A percentile compares a stretch with the other conserved stretches of the same genome.
These are phyloP conservation scores for Eucalyptus cloeziana DNA, from an alignment of 345 rosid genomes.

Conservation along the genomic window DNA sequence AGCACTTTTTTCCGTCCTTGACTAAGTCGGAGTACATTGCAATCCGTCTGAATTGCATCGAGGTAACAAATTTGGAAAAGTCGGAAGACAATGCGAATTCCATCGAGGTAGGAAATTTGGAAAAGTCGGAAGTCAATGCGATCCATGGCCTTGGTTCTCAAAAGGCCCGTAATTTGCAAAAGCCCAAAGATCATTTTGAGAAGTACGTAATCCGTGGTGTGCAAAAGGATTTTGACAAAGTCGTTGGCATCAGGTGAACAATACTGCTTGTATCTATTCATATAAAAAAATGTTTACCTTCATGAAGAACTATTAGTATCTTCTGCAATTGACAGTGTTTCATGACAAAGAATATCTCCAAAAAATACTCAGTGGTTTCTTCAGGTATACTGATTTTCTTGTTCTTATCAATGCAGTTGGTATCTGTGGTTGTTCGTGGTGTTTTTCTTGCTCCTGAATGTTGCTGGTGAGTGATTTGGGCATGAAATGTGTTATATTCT, in stretches of 20 bases:
- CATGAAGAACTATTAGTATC: neutral
- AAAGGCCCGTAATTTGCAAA: conserved; percentile 64
- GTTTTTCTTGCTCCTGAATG: conserved; percentile 63
- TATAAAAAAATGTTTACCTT: neutral
- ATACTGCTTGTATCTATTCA: too few species aligned
- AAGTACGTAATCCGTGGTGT: conserved; percentile 59
- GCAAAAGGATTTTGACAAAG: conserved; percentile 87
- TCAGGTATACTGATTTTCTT: neutral
- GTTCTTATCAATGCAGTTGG: conserved; percentile 43
- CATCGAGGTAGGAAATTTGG: too few species aligned
- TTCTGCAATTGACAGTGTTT: neutral
- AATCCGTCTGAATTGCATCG: conserved; percentile 63
- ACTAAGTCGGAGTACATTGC: conserved; percentile 66
- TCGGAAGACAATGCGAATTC: too few species aligned
- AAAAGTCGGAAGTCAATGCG: too few species aligned
- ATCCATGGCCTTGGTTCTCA: neutral
- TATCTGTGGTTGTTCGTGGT: conserved; percentile 84
- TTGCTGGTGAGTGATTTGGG: conserved; percentile 25
- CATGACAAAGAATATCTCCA: neutral
- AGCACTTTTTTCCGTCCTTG: conserved; percentile 77
- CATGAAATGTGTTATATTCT: neutral
- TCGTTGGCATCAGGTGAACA: conserved; percentile 78
- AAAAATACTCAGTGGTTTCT: neutral
- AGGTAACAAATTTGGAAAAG: conserved; percentile 20
- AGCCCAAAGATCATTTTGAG: neutral